These are phyloP conservation scores for Fusarium sp. DNA, from an alignment of 2,329 filamentous ascomycete genomes.

Conservation along the genomic window DNA sequence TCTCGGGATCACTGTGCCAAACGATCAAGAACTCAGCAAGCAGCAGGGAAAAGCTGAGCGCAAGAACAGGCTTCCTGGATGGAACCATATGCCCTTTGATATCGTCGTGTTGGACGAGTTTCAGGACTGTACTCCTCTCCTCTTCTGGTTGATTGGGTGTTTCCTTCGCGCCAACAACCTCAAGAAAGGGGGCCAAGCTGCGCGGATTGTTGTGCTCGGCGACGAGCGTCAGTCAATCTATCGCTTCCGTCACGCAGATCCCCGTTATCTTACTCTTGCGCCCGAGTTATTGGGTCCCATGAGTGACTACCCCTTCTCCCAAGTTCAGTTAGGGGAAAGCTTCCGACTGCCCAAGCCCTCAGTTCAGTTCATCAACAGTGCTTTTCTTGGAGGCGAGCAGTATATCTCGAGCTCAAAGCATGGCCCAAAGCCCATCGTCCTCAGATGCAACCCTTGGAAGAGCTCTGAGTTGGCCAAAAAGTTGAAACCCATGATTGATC, in stretches of 20 bases:
- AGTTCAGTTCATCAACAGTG: conserved; percentile 44
- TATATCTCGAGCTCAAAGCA: conserved; percentile 47
- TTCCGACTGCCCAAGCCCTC: conserved; percentile 45
- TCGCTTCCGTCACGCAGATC: conserved; percentile 45
- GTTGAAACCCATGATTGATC: conserved; percentile 36
- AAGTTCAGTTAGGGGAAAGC: conserved; percentile 38
- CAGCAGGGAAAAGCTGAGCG: conserved; percentile 11
- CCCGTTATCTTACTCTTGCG: conserved; percentile 44
- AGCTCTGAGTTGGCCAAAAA: conserved; percentile 21
- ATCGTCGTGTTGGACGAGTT: conserved; percentile 49
- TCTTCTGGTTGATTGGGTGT: conserved; percentile 44
- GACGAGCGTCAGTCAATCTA: conserved; percentile 49
- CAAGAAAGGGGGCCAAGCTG: conserved; percentile 18
- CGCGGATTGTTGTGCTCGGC: conserved; percentile 46
- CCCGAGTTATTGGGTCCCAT: conserved; percentile 36
- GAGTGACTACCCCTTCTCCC: conserved; percentile 38
- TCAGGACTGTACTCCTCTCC: conserved; percentile 46
- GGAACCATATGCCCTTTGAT: conserved; percentile 43
- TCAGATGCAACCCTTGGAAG: conserved; percentile 32
- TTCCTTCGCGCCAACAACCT: conserved; percentile 42
- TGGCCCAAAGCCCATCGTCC: conserved; percentile 45
- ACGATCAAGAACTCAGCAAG: conserved; percentile 31
- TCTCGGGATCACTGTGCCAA: conserved; percentile 26
- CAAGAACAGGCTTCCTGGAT: conserved; percentile 30
- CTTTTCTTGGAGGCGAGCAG: conserved; percentile 42